phyloP scores from a whole-genome alignment of 2,329 filamentous ascomycete species.

The Fusarium devonianum region DNA sequence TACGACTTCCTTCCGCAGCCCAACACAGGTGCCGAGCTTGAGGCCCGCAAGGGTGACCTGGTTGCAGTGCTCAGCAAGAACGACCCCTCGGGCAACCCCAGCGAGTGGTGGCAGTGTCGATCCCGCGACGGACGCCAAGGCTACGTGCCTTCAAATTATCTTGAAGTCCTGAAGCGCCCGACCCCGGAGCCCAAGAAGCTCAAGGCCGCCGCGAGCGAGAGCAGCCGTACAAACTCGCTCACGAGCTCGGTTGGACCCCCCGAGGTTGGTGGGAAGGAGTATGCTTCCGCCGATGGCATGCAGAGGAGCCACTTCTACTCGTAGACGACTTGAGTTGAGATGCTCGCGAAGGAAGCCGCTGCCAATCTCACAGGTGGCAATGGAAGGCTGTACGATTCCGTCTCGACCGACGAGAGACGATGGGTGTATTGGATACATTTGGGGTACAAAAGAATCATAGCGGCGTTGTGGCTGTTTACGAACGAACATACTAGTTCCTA shows the following conservation, averaged over 20 bases:
- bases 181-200: conserved; percentile 60
- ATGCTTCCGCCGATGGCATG: conserved; percentile 62
- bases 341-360: conserved; percentile 1
- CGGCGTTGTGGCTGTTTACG: conserved; percentile 36
- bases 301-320: conserved; percentile 67
- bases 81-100: conserved; percentile 89
- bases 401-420: conserved; percentile 20
- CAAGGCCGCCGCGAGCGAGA: conserved; percentile 57
- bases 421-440: conserved; percentile 38
- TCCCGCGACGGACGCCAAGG: conserved; percentile 89
- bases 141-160: conserved; percentile 89
- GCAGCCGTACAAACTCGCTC: conserved; percentile 57
- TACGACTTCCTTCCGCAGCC: conserved; percentile 92
- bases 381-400: conserved; percentile 33
- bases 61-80: conserved; percentile 93
- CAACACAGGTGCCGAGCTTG: conserved; percentile 77
- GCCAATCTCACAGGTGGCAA: conserved; percentile 12
- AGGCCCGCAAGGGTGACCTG: conserved; percentile 93
- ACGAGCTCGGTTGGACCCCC: conserved; percentile 52
- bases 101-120: conserved; percentile 97
- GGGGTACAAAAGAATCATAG: conserved; percentile 37
- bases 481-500: conserved; percentile 36
- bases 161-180: conserved; percentile 73
- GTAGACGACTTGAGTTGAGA: conserved; percentile 40
- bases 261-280: conserved; percentile 58